A percentile compares a stretch with the other conserved stretches of the same genome.
These are phyloP conservation scores for Pythium insidiosum DNA, from an alignment of 352 stramenopile genomes.

Conservation along the genomic window DNA sequence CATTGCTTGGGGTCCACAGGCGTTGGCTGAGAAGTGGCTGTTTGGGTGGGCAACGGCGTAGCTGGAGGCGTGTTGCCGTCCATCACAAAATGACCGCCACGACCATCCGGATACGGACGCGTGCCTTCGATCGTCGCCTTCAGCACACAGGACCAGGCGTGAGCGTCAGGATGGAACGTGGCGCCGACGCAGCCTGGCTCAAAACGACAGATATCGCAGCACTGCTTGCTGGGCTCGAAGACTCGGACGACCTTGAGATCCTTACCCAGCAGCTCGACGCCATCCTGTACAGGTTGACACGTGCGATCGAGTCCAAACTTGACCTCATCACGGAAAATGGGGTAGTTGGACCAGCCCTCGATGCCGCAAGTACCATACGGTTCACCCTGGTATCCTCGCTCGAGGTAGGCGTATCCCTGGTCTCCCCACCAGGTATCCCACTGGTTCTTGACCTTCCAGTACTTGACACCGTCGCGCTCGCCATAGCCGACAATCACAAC, in stretches of 20 bases:
- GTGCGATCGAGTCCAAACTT: neutral
- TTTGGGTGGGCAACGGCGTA: no score
- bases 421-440: slow-evolving; percentile 6
- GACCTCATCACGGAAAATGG: neutral
- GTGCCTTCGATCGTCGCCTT: neutral
- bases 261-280: neutral
- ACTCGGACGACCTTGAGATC: neutral
- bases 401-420: slow-evolving; percentile 7
- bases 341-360: slow-evolving; percentile 4
- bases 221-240: neutral
- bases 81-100: neutral
- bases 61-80: no score
- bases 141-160: neutral
- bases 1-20: neutral
- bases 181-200: neutral
- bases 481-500: slow-evolving; percentile 7
- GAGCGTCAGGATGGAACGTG: no score
- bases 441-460: slow-evolving; percentile 12
- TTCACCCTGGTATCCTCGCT: slow-evolving; percentile 2
- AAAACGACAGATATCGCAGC: neutral
- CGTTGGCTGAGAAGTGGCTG: no score
- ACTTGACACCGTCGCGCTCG: slow-evolving; percentile 3
- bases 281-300: neutral
- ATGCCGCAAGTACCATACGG: slow-evolving; percentile 4
- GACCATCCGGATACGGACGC: neutral